These are phyloP conservation scores for Citrus maxima DNA, from an alignment of 345 rosid species.

Conservation along the genomic window DNA sequence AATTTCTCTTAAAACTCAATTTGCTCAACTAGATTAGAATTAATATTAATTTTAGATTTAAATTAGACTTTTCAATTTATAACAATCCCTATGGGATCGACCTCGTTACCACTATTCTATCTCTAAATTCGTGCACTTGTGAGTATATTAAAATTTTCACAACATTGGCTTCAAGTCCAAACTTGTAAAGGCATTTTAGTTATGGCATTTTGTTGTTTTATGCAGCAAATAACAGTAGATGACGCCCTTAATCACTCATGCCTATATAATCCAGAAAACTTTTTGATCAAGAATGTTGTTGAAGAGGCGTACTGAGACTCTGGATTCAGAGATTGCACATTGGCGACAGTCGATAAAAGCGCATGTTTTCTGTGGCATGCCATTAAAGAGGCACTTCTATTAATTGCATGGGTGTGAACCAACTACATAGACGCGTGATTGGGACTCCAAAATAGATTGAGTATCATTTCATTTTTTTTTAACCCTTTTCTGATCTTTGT, in stretches of 20 bases:
- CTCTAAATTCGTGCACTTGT: too few species aligned
- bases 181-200: background rate
- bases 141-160: too few species aligned
- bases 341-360: background rate
- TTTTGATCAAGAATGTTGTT: too few species aligned
- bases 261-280: too few species aligned
- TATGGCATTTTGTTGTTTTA: conserved; percentile 3
- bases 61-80: too few species aligned
- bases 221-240: conserved; percentile 73
- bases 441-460: background rate
- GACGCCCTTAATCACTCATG: conserved; percentile 60
- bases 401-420: background rate
- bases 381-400: background rate
- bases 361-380: background rate
- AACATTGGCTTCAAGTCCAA: background rate
- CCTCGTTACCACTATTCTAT: too few species aligned
- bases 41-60: too few species aligned
- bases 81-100: too few species aligned
- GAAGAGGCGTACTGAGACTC: background rate
- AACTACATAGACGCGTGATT: background rate
- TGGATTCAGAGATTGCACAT: background rate
- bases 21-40: too few species aligned
- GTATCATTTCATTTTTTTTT: background rate
- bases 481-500: too few species aligned
- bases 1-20: too few species aligned